phyloP scores from a whole-genome alignment of 179 eudicot species.

The Beta macrorhiza region DNA sequence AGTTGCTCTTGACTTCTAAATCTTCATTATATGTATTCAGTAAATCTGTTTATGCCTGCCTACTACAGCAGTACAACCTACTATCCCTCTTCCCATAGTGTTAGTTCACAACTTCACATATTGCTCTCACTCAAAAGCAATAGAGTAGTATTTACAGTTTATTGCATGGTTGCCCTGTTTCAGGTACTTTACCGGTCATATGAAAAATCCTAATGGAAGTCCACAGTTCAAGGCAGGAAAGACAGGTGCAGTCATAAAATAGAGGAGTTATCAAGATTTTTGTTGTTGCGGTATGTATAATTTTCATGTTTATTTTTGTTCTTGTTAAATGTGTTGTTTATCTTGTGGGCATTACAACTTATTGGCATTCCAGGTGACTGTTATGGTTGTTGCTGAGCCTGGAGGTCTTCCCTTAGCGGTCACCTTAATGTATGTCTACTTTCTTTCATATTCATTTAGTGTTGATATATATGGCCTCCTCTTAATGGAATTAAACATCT shows the following conservation, averaged over 20 bases:
- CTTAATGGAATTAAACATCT: not conserved
- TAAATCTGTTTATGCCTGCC: no score
- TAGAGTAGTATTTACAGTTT: not conserved
- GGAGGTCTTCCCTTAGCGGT: constrained; percentile 94
- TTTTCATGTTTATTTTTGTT: constrained; percentile 17
- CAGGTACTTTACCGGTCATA: constrained; percentile 70
- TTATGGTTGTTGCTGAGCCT: constrained; percentile 94
- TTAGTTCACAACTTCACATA: not conserved
- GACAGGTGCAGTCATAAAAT: constrained; percentile 52
- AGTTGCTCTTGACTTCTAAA: no score
- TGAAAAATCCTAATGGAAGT: constrained; percentile 58
- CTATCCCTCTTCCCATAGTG: no score
- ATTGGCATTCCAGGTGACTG: constrained; percentile 59
- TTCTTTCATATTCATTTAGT: not conserved
- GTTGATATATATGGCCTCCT: not conserved
- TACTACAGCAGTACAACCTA: no score
- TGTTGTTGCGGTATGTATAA: constrained; percentile 62
- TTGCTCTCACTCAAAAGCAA: not conserved
- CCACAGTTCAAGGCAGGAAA: constrained; percentile 57
- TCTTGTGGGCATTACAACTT: constrained; percentile 7
- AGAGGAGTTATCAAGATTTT: constrained; percentile 59
- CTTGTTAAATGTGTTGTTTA: not conserved
- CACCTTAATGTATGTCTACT: constrained; percentile 58
- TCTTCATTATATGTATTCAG: no score
- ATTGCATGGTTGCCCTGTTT: not conserved